These are phyloP conservation scores for Gentiana dahurica DNA, from an alignment of 257 asterid genomes.

Conservation along the genomic window DNA sequence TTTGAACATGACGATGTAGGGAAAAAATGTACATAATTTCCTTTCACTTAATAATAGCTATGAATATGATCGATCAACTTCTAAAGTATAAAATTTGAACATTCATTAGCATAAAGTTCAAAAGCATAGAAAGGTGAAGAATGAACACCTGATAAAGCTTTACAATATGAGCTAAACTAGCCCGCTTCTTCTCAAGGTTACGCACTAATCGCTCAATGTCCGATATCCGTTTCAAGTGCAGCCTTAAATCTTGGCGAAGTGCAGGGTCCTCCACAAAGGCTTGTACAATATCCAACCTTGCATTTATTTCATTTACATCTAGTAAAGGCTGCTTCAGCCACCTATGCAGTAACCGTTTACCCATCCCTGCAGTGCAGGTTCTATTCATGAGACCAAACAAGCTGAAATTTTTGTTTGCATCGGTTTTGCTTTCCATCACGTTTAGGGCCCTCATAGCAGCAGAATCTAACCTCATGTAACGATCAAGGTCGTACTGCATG, in stretches of 20 bases:
- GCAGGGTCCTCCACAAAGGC: constrained; percentile 85
- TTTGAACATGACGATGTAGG: too few species aligned
- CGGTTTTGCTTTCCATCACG: constrained; percentile 96
- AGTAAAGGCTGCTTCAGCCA: constrained; percentile 92
- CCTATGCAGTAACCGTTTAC: constrained; percentile 80
- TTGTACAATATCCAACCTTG: constrained; percentile 81
- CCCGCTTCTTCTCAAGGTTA: constrained; percentile 73
- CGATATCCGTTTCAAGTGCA: constrained; percentile 83
- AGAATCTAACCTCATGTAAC: constrained; percentile 96
- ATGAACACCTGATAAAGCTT: constrained; percentile 87
- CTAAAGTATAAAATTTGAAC: not conserved
- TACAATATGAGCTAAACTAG: constrained; percentile 69
- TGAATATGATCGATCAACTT: not conserved
- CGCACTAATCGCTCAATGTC: constrained; percentile 74
- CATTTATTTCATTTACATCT: constrained; percentile 69
- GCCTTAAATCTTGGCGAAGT: constrained; percentile 83
- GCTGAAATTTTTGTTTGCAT: constrained; percentile 92
- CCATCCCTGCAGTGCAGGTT: constrained; percentile 98
- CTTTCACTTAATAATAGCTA: too few species aligned
- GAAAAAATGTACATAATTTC: too few species aligned
- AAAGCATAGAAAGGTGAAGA: not conserved
- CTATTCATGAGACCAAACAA: constrained; percentile 90
- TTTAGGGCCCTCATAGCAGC: constrained; percentile 98
- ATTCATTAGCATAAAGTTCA: constrained; percentile 1
- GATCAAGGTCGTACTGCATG: constrained; percentile 54